A percentile compares a stretch with the other conserved stretches of the same genome.
Evolutionary conservation across 805 yeast species (phyloP).

Genomic region (Scheffersomyces ergatensis): DNA sequence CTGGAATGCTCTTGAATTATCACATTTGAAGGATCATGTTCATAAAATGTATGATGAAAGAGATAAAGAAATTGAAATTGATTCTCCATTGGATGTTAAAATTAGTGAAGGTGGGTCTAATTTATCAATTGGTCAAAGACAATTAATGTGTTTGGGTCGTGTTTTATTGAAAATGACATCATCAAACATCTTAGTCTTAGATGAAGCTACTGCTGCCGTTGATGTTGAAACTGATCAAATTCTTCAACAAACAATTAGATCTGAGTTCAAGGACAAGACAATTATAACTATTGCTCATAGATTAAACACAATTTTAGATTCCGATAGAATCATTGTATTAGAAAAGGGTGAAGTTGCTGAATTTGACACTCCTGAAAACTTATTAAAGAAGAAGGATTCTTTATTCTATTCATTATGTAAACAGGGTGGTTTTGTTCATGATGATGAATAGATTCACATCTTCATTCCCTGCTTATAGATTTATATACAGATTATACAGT

Average conservation of each 20-base stretch:
- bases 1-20: slow-evolving; percentile 42
- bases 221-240: slow-evolving; percentile 82
- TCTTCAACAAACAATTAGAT: slow-evolving; percentile 74
- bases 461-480: too few species aligned
- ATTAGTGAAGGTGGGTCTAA: slow-evolving; percentile 46
- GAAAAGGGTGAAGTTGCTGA: slow-evolving; percentile 76
- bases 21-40: slow-evolving; percentile 42
- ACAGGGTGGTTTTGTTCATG: slow-evolving; percentile 66
- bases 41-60: slow-evolving; percentile 31
- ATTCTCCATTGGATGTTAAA: slow-evolving; percentile 29
- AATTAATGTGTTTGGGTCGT: slow-evolving; percentile 73
- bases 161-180: slow-evolving; percentile 66
- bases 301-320: slow-evolving; percentile 77
- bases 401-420: slow-evolving; percentile 78
- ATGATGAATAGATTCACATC: slow-evolving; percentile 4
- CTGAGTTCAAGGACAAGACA: slow-evolving; percentile 72
- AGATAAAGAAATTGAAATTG: slow-evolving; percentile 16
- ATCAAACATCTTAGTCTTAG: slow-evolving; percentile 60
- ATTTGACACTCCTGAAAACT: slow-evolving; percentile 66
- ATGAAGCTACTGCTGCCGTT: slow-evolving; percentile 88
- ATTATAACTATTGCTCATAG: slow-evolving; percentile 85
- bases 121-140: slow-evolving; percentile 53
- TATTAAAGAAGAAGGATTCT: slow-evolving; percentile 64
- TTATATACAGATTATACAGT: too few species aligned
- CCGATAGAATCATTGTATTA: slow-evolving; percentile 72